Evolutionary conservation across 768 basidiomycete species (phyloP).

Genomic region (Panaeolus cyanescens): DNA sequence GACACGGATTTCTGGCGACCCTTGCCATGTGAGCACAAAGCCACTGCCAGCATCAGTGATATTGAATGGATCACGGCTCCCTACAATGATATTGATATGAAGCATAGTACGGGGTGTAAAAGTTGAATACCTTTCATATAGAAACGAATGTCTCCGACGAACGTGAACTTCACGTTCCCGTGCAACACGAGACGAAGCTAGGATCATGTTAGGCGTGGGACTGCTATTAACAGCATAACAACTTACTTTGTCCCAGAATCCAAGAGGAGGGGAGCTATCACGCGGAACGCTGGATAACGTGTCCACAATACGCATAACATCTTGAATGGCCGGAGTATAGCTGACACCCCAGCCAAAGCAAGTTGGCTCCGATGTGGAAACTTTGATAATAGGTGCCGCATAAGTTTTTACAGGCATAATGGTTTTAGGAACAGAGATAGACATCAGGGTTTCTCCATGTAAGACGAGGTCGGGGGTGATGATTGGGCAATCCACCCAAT

Average conservation of each 20-base stretch:
- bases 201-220: slow-evolving; percentile 6
- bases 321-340: slow-evolving; percentile 83
- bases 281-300: slow-evolving; percentile 74
- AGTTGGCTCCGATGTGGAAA: slow-evolving; percentile 66
- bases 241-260: slow-evolving; percentile 94
- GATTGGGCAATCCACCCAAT: slow-evolving; percentile 73
- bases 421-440: slow-evolving; percentile 78
- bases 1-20: slow-evolving; percentile 69
- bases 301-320: slow-evolving; percentile 82
- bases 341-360: slow-evolving; percentile 90
- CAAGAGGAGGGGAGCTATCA: slow-evolving; percentile 81
- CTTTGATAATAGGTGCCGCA: slow-evolving; percentile 68
- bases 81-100: slow-evolving; percentile 36
- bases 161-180: slow-evolving; percentile 72
- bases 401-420: slow-evolving; percentile 96
- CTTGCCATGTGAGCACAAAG: slow-evolving; percentile 84
- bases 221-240: background rate
- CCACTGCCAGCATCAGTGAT: slow-evolving; percentile 76
- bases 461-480: slow-evolving; percentile 56
- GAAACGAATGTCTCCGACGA: slow-evolving; percentile 70
- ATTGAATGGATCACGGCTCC: slow-evolving; percentile 79
- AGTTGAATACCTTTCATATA: slow-evolving; percentile 79
- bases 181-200: slow-evolving; percentile 81
- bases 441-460: slow-evolving; percentile 52
- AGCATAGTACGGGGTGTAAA: background rate